Evolutionary conservation across 2,329 filamentous ascomycete species (phyloP).

Genomic region (Pseudohalonectria lignicola): DNA sequence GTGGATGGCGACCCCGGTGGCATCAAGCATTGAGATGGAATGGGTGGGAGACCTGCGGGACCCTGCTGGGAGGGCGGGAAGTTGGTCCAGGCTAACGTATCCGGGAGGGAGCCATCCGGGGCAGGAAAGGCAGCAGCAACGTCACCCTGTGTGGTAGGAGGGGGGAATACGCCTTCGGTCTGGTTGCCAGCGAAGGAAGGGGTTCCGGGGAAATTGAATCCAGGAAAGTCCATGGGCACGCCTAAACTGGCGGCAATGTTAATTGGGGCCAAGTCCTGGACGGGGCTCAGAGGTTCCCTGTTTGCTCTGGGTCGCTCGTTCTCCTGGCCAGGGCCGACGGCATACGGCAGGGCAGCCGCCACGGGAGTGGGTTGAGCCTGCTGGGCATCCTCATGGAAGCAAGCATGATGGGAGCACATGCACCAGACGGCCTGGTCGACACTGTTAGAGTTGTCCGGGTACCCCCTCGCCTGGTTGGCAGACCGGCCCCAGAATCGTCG

Average conservation of each 20-base stretch:
- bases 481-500: constrained; percentile 48
- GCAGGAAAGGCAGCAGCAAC: constrained; percentile 15
- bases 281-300: constrained; percentile 40
- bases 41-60: constrained; percentile 26
- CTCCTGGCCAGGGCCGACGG: constrained; percentile 30
- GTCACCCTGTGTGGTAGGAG: constrained; percentile 4
- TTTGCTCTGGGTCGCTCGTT: constrained; percentile 37
- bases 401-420: constrained; percentile 54
- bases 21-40: constrained; percentile 38
- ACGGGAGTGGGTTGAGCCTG: constrained; percentile 11
- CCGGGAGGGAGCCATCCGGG: constrained; percentile 36
- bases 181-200: constrained; percentile 21
- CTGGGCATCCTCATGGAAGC: constrained; percentile 43
- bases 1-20: constrained; percentile 39
- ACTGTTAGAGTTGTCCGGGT: constrained; percentile 16
- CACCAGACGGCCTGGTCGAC: constrained; percentile 40
- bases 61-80: constrained; percentile 25
- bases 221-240: constrained; percentile 23
- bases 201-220: constrained; percentile 20
- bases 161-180: background rate
- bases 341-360: constrained; percentile 11
- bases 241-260: constrained; percentile 24
- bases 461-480: constrained; percentile 12
- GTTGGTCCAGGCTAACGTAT: constrained; percentile 42
- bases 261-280: constrained; percentile 30